Base-by-base conservation (phyloP, 2,329 filamentous ascomycete genomes). In the Apiospora saccharicola region DNA sequence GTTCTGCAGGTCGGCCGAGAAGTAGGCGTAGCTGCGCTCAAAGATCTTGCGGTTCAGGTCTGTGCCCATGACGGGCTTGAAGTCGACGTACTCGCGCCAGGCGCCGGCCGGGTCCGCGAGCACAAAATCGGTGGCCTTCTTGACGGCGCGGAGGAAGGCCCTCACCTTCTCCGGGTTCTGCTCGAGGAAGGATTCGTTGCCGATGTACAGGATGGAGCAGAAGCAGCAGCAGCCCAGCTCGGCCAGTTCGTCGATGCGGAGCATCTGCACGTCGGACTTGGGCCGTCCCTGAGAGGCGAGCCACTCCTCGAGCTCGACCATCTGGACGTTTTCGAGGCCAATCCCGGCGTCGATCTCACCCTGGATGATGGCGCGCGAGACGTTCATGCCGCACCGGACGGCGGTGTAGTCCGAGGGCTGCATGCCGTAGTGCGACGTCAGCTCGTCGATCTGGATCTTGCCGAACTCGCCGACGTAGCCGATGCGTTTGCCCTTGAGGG, bases 181-280 rank as follows among this genome's bases (percentile, higher is more conserved):
- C n/a, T 84, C 80, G 64, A 94, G 82, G 83, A 95, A 95, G 12
- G 79, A 79, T 77, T 94, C 92, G 82, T 95, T 94, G 77, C 90
- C 92, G 75, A 95, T 95, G 86, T 95, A 94, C 53, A 95, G 86
- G 80, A 95, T 93, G 41, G 90, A 90, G 83, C 93, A 95, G 89
- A 95, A 95, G 86, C 93, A 95, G 88, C 93, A 95, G 85, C 93
- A 95, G 69, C 93, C 93, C 3, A 94, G 86, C 81, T 94, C 91
- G 46, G 93, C 93, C 41, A 95, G 90, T 84, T 94, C 89, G 80
- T 95, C 93, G 78, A 95, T 95, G 77, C 93, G 90, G 24, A 95
- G 89, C 92, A 95, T 94, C 82, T 93, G 90, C 10, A 94, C 93
- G 75, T 94, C 92, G 19, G 85, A 83, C 79, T 88, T 88, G 73